Percentiles rank a stretch among this genome's conserved stretches.
Evolutionary conservation across 2,329 filamentous ascomycete genomes (phyloP).

Genomic region (Emericellopsis cladophorae): DNA sequence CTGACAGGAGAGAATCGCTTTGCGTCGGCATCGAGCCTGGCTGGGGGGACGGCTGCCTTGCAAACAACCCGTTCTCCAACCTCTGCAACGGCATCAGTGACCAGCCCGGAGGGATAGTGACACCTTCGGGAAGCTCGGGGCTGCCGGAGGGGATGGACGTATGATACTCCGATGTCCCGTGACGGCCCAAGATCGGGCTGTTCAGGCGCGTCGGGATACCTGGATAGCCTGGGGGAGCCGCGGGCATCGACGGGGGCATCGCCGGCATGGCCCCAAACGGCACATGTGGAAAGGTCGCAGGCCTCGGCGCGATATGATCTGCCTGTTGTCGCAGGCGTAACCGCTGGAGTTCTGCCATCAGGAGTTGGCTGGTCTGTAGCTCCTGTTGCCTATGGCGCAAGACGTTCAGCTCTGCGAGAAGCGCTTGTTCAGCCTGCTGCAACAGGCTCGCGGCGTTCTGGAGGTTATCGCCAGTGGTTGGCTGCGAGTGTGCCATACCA

Average conservation of each 20-base stretch:
- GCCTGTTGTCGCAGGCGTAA: slow-evolving; percentile 41
- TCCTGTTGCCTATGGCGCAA: slow-evolving; percentile 56
- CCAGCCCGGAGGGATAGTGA: slow-evolving; percentile 54
- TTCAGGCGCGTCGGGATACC: slow-evolving; percentile 20
- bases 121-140: slow-evolving; percentile 47
- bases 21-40: slow-evolving; percentile 7
- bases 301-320: slow-evolving; percentile 6
- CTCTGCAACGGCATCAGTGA: slow-evolving; percentile 49
- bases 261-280: neutral
- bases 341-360: slow-evolving; percentile 55
- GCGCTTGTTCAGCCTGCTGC: slow-evolving; percentile 52
- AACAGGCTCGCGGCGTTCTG: slow-evolving; percentile 46
- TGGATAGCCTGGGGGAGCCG: neutral
- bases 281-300: slow-evolving; percentile 3
- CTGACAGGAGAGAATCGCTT: too few species aligned
- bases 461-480: slow-evolving; percentile 14
- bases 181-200: slow-evolving; percentile 30
- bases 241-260: too few species aligned
- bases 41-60: slow-evolving; percentile 8
- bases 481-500: slow-evolving; percentile 4
- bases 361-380: slow-evolving; percentile 50
- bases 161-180: slow-evolving; percentile 30
- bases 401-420: slow-evolving; percentile 52
- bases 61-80: slow-evolving; percentile 24
- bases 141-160: slow-evolving; percentile 46